These are phyloP conservation scores for Pisolithus tinctorius DNA, from an alignment of 768 basidiomycete genomes.

Conservation along the genomic window DNA sequence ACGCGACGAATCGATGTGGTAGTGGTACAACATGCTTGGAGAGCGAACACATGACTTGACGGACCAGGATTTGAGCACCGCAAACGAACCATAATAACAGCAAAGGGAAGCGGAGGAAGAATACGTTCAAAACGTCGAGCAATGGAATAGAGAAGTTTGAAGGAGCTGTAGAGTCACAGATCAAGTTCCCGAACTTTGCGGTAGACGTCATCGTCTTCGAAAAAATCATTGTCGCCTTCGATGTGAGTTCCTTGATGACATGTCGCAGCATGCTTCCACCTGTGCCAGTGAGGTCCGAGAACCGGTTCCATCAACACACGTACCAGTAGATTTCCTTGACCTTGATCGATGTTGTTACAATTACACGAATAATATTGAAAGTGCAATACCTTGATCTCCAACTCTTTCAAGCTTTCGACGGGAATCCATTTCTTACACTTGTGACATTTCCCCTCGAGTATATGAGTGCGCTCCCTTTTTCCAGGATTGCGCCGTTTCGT, in stretches of 20 bases:
- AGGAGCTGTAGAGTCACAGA: neutral
- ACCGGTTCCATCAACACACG: conserved; percentile 16
- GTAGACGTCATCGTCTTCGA: conserved; percentile 46
- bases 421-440: conserved; percentile 67
- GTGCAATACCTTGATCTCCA: conserved; percentile 55
- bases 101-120: neutral
- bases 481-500: conserved; percentile 37
- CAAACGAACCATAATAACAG: no score
- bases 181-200: conserved; percentile 14
- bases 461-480: conserved; percentile 51
- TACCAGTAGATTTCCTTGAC: conserved; percentile 75
- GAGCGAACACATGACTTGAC: no score
- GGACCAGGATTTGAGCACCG: no score
- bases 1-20: no score
- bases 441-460: conserved; percentile 74
- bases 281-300: conserved; percentile 18
- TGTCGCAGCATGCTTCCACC: conserved; percentile 80
- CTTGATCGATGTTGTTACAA: conserved; percentile 26
- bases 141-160: neutral
- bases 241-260: conserved; percentile 61
- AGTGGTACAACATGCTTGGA: no score
- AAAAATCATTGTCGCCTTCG: conserved; percentile 51
- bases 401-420: conserved; percentile 67
- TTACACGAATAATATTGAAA: neutral
- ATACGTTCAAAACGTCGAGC: neutral